A percentile compares a stretch with the other conserved stretches of the same genome.
Conservation (phyloP, 495 filamentous ascomycete genomes). For the Penicillium soppii region DNA sequence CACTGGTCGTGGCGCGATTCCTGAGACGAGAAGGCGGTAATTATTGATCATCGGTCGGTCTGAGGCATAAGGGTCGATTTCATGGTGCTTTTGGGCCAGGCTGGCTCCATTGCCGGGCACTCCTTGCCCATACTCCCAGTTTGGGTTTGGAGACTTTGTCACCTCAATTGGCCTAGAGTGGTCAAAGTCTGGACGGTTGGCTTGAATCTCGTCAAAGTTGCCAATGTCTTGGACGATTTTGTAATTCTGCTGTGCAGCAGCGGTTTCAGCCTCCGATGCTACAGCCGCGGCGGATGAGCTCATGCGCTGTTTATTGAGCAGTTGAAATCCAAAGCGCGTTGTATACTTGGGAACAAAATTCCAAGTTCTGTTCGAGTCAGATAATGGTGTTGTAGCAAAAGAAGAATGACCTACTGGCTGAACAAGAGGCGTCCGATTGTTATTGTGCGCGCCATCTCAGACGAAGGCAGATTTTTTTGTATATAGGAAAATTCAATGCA, state of each 20-base stretch:
- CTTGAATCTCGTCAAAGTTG: constrained; percentile 73
- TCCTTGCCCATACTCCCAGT: constrained; percentile 72
- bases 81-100: constrained; percentile 55
- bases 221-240: constrained; percentile 24
- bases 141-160: constrained; percentile 67
- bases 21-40: constrained; percentile 86
- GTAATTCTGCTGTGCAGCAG: constrained; percentile 19
- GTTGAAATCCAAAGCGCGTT: neutral
- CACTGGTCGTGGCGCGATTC: constrained; percentile 75
- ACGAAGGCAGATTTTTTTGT: neutral
- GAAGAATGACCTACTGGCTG: neutral
- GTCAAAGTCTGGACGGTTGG: constrained; percentile 61
- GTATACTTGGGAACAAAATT: neutral
- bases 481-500: neutral
- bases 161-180: constrained; percentile 49
- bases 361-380: neutral
- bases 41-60: constrained; percentile 66
- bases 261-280: constrained; percentile 3
- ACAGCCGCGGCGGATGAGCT: constrained; percentile 15
- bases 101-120: constrained; percentile 54
- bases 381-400: neutral
- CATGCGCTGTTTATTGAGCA: constrained; percentile 5
- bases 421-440: neutral
- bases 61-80: constrained; percentile 75
- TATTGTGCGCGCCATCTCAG: neutral